Base-by-base conservation (phyloP, 768 basidiomycete genomes). In the Suillus brevipes region DNA sequence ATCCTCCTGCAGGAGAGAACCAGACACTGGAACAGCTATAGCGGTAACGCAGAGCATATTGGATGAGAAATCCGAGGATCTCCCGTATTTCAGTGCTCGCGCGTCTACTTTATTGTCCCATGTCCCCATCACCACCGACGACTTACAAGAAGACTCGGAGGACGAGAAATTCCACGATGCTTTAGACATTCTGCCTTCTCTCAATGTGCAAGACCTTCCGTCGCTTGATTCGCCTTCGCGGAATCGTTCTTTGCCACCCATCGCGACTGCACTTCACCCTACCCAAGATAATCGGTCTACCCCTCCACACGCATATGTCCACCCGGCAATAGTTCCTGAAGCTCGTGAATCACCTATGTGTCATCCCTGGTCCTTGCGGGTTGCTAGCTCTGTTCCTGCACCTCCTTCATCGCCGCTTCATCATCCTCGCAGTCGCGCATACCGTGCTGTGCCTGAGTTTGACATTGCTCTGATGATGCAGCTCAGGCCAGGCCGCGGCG, bases 391-490 rank as follows among this genome's bases (percentile, higher is more conserved):
- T 5, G 40, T 57, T 13, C 68, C 77, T 7, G 72, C 69, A 34
- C 34, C 53, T 55, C 53, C 31, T 55, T 57, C 59, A 6, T 67
- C 66, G 40, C 47, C 69, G 2, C 70, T 72, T 49, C 34, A 70
- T 18, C 67, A 69, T 56, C 59, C 73, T 56, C 70, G 65, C 67
- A 64, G 69, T 64, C 73, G 71, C 55, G 69, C 73, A 65, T 65
- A 79, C 76, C 69, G 78, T 57, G 81, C 82, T 14, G 76, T 88
- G 45, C 74, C 78, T 28, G 79, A 78, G 68, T 71, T 83, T 37
- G 90, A 92, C 70, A 81, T 90, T 55, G 90, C 89, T 20, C 83
- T 92, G 7, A 89, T 89, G 52, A 88, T 92, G 89, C 90, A 92
- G 74, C 81, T 91, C 57, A 83, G 89, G 37, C 89, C 89, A 6